These are phyloP conservation scores for Fusarium longipes DNA, from an alignment of 2,329 filamentous ascomycete genomes.

Conservation along the genomic window DNA sequence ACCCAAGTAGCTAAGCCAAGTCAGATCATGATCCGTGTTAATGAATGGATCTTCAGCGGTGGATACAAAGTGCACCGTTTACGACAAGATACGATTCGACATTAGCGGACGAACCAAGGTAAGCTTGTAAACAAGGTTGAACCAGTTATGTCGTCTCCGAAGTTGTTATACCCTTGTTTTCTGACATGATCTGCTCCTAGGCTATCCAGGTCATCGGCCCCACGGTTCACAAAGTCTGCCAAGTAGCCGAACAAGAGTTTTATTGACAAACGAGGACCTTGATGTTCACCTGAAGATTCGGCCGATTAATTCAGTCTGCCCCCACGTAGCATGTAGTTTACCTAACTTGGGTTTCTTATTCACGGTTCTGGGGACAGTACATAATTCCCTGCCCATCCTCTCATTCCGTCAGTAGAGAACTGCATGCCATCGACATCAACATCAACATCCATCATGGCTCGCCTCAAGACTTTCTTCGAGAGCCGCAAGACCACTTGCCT, in stretches of 20 bases:
- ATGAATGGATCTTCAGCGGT: constrained; percentile 8
- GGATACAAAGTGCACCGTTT: not conserved
- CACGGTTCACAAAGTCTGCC: constrained; percentile 10
- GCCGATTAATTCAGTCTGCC: not conserved
- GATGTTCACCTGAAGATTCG: constrained; percentile 13
- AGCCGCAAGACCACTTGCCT: constrained; percentile 24
- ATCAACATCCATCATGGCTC: constrained; percentile 26
- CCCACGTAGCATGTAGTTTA: constrained; percentile 5
- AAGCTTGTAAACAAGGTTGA: constrained; percentile 27
- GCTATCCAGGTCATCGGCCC: constrained; percentile 26
- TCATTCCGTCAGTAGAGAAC: not conserved
- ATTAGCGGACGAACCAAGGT: not conserved
- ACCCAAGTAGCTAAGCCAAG: not conserved
- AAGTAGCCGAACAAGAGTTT: constrained; percentile 1
- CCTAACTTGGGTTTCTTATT: not conserved
- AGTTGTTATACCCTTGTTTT: too few relatives aligned
- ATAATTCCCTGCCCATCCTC: constrained; percentile 5
- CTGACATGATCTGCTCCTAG: too few relatives aligned
- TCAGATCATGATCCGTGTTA: not conserved
- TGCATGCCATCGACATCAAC: not conserved
- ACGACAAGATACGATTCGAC: constrained; percentile 8
- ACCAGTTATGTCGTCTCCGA: too few relatives aligned
- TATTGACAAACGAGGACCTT: constrained; percentile 39
- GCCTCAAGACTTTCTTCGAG: constrained; percentile 18
- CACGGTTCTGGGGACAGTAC: not conserved